Conservation (phyloP, 495 filamentous ascomycete species). For the Neurospora tetraspora region DNA sequence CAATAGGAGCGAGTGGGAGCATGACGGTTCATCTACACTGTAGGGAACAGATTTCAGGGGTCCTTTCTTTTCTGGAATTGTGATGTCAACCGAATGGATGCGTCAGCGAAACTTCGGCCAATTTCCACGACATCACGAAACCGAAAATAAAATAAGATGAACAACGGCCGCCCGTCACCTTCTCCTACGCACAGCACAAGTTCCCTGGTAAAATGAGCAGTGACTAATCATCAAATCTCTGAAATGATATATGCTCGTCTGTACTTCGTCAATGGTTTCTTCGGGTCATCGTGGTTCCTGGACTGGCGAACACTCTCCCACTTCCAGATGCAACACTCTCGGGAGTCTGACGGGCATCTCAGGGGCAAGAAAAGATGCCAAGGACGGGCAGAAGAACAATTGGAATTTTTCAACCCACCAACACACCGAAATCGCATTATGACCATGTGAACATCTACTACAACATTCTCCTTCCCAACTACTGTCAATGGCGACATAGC, state of each 20-base stretch:
- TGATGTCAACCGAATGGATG: background rate
- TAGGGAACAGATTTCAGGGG: background rate
- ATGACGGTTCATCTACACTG: background rate
- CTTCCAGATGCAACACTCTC: background rate
- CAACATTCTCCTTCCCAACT: background rate
- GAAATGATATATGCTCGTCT: background rate
- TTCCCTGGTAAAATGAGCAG: background rate
- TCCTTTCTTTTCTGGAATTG: too few relatives aligned
- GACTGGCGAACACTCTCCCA: background rate
- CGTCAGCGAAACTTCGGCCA: background rate
- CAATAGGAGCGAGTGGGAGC: background rate
- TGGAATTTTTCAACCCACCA: background rate
- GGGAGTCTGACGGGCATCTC: background rate
- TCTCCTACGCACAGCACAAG: background rate
- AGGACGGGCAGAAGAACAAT: background rate
- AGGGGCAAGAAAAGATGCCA: background rate
- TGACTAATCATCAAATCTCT: background rate
- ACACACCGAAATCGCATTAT: background rate
- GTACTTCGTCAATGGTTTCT: background rate
- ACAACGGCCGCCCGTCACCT: background rate
- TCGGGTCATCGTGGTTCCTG: background rate
- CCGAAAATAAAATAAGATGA: background rate
- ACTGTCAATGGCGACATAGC: background rate
- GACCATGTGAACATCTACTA: background rate
- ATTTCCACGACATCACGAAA: background rate